Evolutionary conservation across 176 grass and related monocot species (phyloP), one percentile per base, ranked within the genome.

Genomic region (Carex littledalei): DNA sequence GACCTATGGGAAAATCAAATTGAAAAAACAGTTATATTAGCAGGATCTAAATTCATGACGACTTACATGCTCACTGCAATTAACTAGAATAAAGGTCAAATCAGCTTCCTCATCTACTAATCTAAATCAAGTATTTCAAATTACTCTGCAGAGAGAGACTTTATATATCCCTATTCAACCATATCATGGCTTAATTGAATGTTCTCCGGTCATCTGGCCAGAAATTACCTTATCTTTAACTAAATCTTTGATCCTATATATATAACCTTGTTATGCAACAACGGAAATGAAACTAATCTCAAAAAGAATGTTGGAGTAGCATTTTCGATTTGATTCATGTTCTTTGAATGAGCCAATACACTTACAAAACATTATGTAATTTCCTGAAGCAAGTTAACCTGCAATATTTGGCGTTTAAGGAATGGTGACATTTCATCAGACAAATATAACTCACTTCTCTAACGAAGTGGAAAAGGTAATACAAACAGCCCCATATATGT

Each of bases 1-100:
- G 8, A 92, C 90, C 90, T 92, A 66, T 50, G 8, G 34, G 20
- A 45, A 8, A 82, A 64, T 63, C 24, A 87, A 47, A 37, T 76
- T 8, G 41, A 78, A 10, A 67, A 43, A 66, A 17, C 3, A 8
- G 24, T 16, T 24, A 21, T 63, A 9, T 83, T 26, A 67, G 59
- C 45, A 1, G 26, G 73, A 57, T 17, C 7, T 57, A 34, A 17
- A 8, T 78, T 56, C 49, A 78, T 56, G 74, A 78, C 6, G 32
- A 78, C 50, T 16, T 55, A 3, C 49, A 55, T 50, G 11, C 73
- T 71, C 13, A 52, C 13, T 55, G 13, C 22, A 77, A 55, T 55
- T 55, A 56, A 54, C 13, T 32, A 62, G 17, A 59, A 59, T 59
- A 29, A 55, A 16, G 18, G 10, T 15, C 47, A 75, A 62, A 29